These are phyloP conservation scores for Neurospora sp. DNA, from an alignment of 495 filamentous ascomycete genomes.

Conservation along the genomic window DNA sequence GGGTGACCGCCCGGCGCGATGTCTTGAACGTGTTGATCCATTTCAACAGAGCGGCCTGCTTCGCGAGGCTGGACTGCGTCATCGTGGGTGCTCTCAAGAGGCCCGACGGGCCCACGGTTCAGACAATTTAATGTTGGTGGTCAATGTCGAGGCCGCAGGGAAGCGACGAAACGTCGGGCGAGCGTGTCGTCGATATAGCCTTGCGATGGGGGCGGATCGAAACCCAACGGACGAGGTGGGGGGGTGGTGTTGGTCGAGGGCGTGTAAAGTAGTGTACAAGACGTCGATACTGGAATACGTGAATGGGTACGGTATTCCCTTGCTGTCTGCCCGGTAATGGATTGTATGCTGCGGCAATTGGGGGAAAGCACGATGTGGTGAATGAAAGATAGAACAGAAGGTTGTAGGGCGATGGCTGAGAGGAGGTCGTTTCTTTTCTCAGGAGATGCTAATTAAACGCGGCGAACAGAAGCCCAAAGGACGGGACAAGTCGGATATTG, in stretches of 20 bases:
- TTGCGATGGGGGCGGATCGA: neutral
- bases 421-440: neutral
- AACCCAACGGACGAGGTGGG: neutral
- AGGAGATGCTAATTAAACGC: neutral
- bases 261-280: neutral
- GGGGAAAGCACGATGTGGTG: neutral
- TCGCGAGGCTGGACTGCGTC: slow-evolving; percentile 17
- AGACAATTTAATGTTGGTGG: neutral
- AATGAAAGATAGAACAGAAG: neutral
- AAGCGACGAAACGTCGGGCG: neutral
- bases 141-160: neutral
- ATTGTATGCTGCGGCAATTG: neutral
- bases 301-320: neutral
- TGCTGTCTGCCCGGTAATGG: neutral
- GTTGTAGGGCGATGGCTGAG: neutral
- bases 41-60: slow-evolving; percentile 33
- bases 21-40: slow-evolving; percentile 33
- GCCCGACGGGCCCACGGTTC: neutral
- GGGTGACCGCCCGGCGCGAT: slow-evolving; percentile 18
- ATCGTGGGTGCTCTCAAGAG: slow-evolving; percentile 6
- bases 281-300: neutral
- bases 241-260: neutral
- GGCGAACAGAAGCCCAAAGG: neutral
- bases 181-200: neutral
- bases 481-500: neutral